Percentiles rank a stretch among this genome's conserved stretches.
Evolutionary conservation across 177 flowering plant species (phyloP).

Genomic region (Vitis hybrid): DNA sequence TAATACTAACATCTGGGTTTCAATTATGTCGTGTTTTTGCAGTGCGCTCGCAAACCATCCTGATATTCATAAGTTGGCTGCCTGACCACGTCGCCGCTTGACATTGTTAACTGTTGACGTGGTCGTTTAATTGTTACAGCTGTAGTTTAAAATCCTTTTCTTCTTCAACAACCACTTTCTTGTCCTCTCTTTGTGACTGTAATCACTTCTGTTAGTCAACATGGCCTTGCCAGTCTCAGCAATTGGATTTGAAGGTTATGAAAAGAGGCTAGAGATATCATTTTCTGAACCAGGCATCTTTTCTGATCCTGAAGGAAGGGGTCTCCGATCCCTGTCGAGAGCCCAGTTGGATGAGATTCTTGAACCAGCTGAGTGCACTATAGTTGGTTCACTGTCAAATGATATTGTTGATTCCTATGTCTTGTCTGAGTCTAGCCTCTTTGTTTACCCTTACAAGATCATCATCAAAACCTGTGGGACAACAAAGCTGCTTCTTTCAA

Average conservation of each 20-base stretch:
- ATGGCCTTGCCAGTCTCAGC: conserved; percentile 28
- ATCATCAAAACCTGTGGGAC: conserved; percentile 46
- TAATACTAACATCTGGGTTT: conserved; percentile 12
- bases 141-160: conserved; percentile 2
- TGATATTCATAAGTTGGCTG: conserved; percentile 20
- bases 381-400: conserved; percentile 33
- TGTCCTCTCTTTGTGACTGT: conserved; percentile 3
- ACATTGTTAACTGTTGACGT: neutral
- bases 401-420: conserved; percentile 38
- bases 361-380: conserved; percentile 37
- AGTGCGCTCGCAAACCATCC: conserved; percentile 46
- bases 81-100: conserved; percentile 10
- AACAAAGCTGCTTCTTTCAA: conserved; percentile 33
- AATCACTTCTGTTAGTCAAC: conserved; percentile 3
- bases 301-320: conserved; percentile 33
- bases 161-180: conserved; percentile 4
- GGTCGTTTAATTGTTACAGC: conserved; percentile 4
- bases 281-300: conserved; percentile 28
- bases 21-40: conserved; percentile 13
- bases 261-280: conserved; percentile 41
- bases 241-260: conserved; percentile 45
- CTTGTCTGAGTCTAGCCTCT: conserved; percentile 44
- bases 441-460: conserved; percentile 39
- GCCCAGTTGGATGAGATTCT: conserved; percentile 33
- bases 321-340: conserved; percentile 23